phyloP scores from a whole-genome alignment of 352 stramenopile species.

The Globisporangium lucens region DNA sequence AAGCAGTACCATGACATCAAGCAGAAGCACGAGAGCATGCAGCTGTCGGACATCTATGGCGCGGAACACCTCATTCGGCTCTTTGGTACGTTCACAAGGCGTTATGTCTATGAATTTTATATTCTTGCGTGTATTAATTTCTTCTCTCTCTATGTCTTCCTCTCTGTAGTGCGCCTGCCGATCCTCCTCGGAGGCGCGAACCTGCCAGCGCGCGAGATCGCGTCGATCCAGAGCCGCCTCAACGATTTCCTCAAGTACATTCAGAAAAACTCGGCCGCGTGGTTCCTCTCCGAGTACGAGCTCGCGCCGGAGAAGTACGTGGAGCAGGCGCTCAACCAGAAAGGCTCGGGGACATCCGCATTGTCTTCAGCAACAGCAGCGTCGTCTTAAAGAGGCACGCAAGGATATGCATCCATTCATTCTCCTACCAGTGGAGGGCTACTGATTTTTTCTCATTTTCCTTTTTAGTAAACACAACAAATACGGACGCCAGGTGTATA shows the following conservation, averaged over 20 bases:
- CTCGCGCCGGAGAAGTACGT: slow-evolving; percentile 47
- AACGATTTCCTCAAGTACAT: slow-evolving; percentile 85
- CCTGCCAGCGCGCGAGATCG: slow-evolving; percentile 52
- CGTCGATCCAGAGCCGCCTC: slow-evolving; percentile 67
- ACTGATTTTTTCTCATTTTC: background rate
- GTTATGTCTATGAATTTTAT: background rate
- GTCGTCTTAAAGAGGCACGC: slow-evolving; percentile 8
- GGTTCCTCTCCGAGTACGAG: slow-evolving; percentile 71
- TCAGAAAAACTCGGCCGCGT: slow-evolving; percentile 69
- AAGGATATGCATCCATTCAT: background rate
- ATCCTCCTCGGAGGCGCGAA: slow-evolving; percentile 63
- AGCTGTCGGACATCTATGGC: slow-evolving; percentile 89
- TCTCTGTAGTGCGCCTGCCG: slow-evolving; percentile 65
- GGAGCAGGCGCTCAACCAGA: slow-evolving; percentile 31
- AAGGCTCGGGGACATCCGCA: slow-evolving; percentile 4
- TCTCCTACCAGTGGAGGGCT: background rate
- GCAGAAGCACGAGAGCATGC: slow-evolving; percentile 48
- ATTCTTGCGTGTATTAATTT: background rate
- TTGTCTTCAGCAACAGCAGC: slow-evolving; percentile 4
- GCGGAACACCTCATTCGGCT: slow-evolving; percentile 89
- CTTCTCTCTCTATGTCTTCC: background rate
- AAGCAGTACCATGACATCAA: slow-evolving; percentile 85
- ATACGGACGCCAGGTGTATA: background rate
- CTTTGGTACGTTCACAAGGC: slow-evolving; percentile 56
- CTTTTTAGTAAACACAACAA: background rate